phyloP scores from a whole-genome alignment of 1,284 basidiomycete species.

The Boletus sp. region DNA sequence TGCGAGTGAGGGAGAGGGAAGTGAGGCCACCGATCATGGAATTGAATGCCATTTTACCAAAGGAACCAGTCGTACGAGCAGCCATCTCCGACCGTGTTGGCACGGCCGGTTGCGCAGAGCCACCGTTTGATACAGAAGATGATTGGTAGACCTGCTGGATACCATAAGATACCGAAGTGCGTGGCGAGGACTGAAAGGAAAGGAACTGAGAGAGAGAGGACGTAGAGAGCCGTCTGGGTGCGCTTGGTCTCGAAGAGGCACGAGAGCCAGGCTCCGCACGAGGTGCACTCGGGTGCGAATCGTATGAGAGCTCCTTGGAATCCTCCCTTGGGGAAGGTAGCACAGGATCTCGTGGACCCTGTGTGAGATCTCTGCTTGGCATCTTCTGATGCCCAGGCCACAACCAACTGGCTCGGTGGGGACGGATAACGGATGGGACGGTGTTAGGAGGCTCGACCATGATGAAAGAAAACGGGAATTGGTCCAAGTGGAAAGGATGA shows the following conservation, averaged over 20 bases:
- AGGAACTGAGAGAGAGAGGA: conserved; percentile 27
- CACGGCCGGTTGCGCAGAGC: conserved; percentile 4
- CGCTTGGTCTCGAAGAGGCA: conserved; percentile 19
- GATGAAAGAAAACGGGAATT: conserved; percentile 10
- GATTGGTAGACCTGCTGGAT: conserved; percentile 19
- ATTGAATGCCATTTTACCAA: conserved; percentile 61
- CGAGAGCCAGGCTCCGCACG: conserved; percentile 1
- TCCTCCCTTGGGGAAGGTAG: conserved; percentile 16
- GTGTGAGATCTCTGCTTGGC: conserved; percentile 18
- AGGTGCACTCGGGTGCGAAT: background rate
- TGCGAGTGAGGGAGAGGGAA: conserved; percentile 56
- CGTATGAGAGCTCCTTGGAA: background rate
- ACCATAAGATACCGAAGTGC: conserved; percentile 17
- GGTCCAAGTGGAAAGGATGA: conserved; percentile 1
- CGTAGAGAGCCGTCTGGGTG: conserved; percentile 21
- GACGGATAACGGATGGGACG: conserved; percentile 3
- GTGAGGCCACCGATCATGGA: conserved; percentile 71
- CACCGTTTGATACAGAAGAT: conserved; percentile 7
- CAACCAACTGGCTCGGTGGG: conserved; percentile 29
- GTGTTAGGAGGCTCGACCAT: conserved; percentile 23
- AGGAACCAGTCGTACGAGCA: conserved; percentile 44
- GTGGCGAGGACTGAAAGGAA: conserved; percentile 22
- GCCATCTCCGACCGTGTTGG: conserved; percentile 32
- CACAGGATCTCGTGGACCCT: conserved; percentile 16
- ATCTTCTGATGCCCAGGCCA: conserved; percentile 27